Conservation (phyloP, 192 early-diverging fungal genomes). For the Gonapodya sp. region DNA sequence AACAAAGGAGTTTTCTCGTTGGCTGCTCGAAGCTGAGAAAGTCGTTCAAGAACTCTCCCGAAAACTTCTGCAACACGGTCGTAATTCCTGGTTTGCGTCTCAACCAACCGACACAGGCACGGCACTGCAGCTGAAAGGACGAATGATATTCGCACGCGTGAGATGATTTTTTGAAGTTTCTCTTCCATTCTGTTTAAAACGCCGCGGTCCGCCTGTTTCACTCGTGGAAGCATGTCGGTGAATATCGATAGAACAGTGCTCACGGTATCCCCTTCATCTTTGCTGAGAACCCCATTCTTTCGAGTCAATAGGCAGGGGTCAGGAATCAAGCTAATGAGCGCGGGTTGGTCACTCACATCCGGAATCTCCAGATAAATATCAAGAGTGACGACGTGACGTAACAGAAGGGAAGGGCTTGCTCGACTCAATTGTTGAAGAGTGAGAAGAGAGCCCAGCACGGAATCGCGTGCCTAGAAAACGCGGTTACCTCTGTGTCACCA, state of each 20-base stretch:
- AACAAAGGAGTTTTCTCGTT: neutral
- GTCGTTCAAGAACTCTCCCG: neutral
- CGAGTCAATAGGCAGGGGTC: neutral
- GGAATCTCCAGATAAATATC: neutral
- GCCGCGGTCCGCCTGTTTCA: neutral
- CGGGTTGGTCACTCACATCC: neutral
- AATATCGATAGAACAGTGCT: neutral
- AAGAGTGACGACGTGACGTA: neutral
- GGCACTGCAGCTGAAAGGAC: slow-evolving; percentile 57
- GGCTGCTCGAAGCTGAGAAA: neutral
- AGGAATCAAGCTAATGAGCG: neutral
- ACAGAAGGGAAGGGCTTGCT: neutral
- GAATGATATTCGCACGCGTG: slow-evolving; percentile 18
- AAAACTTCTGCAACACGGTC: neutral
- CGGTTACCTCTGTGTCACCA: neutral
- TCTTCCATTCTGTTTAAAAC: neutral
- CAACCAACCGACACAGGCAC: slow-evolving; percentile 61
- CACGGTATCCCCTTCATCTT: neutral
- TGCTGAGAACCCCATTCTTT: neutral
- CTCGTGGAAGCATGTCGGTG: neutral
- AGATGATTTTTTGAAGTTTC: neutral
- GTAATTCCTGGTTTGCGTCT: slow-evolving; percentile 45
- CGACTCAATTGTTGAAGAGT: neutral
- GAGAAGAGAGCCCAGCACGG: neutral
- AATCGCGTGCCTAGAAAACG: neutral